Evolutionary conservation across 2,329 filamentous ascomycete species (phyloP).

Genomic region (Sporothrix sp.): DNA sequence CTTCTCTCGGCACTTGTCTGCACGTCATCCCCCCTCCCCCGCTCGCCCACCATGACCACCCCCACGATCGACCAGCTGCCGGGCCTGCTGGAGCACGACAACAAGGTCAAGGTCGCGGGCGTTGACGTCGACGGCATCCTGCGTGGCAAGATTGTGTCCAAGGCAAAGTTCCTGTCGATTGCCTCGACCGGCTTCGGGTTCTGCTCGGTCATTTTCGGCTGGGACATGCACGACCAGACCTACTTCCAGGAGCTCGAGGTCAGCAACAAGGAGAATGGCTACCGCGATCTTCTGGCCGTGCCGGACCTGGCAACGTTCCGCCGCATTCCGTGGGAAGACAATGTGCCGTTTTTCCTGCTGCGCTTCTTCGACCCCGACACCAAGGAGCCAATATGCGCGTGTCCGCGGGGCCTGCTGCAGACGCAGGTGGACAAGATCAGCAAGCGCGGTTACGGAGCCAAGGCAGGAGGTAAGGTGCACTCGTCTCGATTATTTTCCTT

Average conservation of each 20-base stretch:
- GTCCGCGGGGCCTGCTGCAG: constrained; percentile 67
- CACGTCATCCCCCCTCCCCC: too few species aligned
- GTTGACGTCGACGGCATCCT: constrained; percentile 80
- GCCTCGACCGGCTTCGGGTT: constrained; percentile 79
- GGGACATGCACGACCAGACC: constrained; percentile 93
- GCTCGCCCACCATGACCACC: too few species aligned
- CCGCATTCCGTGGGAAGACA: constrained; percentile 82
- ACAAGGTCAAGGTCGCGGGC: constrained; percentile 77
- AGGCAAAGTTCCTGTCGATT: constrained; percentile 83
- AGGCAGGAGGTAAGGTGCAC: constrained; percentile 64
- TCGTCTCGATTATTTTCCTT: not conserved
- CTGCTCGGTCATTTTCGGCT: constrained; percentile 89
- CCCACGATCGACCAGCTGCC: too few species aligned
- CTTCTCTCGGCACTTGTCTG: too few species aligned
- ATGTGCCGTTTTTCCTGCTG: constrained; percentile 77
- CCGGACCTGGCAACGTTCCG: constrained; percentile 70
- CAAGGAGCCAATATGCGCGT: constrained; percentile 59
- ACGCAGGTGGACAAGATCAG: constrained; percentile 57
- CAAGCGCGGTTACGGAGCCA: constrained; percentile 62
- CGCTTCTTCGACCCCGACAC: constrained; percentile 78
- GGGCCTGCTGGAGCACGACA: constrained; percentile 58
- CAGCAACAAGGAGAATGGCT: constrained; percentile 85
- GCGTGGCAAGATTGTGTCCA: constrained; percentile 83
- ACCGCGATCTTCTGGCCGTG: constrained; percentile 73
- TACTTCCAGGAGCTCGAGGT: constrained; percentile 78